A percentile compares a stretch with the other conserved stretches of the same genome.
phyloP scores from a whole-genome alignment of 306 rosid genomes.

The Lagenaria siceraria region DNA sequence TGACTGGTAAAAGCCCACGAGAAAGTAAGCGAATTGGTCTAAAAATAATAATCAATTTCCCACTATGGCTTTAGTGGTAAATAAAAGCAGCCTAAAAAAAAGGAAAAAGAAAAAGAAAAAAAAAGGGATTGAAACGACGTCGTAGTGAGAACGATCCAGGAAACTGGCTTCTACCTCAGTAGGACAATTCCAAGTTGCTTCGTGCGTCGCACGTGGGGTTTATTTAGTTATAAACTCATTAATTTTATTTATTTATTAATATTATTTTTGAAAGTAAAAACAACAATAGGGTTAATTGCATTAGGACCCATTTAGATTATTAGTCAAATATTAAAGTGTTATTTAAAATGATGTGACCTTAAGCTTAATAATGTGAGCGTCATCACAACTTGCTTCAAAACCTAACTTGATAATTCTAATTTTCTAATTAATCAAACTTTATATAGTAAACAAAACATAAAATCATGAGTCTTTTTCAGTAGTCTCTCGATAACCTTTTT shows the following conservation, averaged over 20 bases:
- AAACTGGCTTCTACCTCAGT: background rate
- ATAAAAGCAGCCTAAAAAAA: conserved; percentile 1
- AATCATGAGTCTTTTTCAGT: background rate
- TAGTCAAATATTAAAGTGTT: background rate
- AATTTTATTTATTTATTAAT: background rate
- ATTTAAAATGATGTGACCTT: background rate
- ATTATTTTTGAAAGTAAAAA: background rate
- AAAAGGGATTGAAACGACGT: background rate
- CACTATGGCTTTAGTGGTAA: background rate
- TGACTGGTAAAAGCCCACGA: conserved; percentile 4
- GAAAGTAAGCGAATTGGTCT: background rate
- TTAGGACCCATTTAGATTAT: background rate
- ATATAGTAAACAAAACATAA: background rate
- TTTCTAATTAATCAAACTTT: background rate
- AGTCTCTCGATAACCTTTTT: no score
- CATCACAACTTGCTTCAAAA: background rate
- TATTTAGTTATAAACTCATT: background rate
- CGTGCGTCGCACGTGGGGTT: background rate
- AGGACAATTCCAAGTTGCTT: background rate
- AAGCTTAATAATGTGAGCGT: background rate
- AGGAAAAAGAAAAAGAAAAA: background rate
- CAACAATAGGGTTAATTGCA: background rate
- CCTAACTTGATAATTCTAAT: background rate
- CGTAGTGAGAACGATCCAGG: background rate
- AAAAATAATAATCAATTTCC: background rate